A percentile compares a stretch with the other conserved stretches of the same genome.
Evolutionary conservation across 2,329 filamentous ascomycete genomes (phyloP).

Genomic region (Arthrobotrys sphaeroides): DNA sequence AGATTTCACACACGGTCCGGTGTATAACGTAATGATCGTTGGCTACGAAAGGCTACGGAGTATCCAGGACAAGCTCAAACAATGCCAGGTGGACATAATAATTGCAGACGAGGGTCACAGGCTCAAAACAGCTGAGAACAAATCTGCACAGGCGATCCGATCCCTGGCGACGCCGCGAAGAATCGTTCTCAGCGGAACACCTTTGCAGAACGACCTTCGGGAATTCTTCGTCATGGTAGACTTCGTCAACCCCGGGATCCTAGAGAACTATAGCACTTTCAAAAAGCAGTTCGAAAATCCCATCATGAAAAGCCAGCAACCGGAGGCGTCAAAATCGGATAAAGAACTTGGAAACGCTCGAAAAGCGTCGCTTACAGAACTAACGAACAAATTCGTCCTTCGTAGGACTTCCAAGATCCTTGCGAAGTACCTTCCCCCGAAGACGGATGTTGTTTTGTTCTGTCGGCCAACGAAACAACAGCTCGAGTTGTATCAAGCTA

Average conservation of each 20-base stretch:
- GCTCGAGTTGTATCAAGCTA: conserved; percentile 70
- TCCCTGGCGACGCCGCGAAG: conserved; percentile 70
- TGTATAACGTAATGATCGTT: conserved; percentile 77
- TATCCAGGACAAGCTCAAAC: conserved; percentile 72
- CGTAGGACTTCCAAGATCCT: conserved; percentile 74
- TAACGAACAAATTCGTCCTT: conserved; percentile 73
- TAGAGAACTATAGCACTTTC: conserved; percentile 71
- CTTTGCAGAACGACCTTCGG: conserved; percentile 73
- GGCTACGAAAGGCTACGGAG: conserved; percentile 71
- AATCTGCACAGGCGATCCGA: conserved; percentile 73
- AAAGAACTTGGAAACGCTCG: conserved; percentile 72
- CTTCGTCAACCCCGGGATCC: conserved; percentile 73
- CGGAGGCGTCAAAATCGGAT: conserved; percentile 70
- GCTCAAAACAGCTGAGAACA: conserved; percentile 75
- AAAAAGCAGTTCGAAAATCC: conserved; percentile 72
- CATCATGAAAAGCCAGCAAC: conserved; percentile 72
- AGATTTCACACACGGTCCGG: conserved; percentile 74
- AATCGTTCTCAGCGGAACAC: conserved; percentile 73
- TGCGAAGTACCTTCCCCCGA: conserved; percentile 72
- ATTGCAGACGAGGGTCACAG: conserved; percentile 75
- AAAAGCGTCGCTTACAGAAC: conserved; percentile 69
- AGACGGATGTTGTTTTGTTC: conserved; percentile 73
- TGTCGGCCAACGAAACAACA: conserved; percentile 72
- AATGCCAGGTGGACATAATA: conserved; percentile 73
- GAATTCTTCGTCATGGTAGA: conserved; percentile 76